Conservation (phyloP, 2,329 filamentous ascomycete genomes). For the Aspergillus ustus region DNA sequence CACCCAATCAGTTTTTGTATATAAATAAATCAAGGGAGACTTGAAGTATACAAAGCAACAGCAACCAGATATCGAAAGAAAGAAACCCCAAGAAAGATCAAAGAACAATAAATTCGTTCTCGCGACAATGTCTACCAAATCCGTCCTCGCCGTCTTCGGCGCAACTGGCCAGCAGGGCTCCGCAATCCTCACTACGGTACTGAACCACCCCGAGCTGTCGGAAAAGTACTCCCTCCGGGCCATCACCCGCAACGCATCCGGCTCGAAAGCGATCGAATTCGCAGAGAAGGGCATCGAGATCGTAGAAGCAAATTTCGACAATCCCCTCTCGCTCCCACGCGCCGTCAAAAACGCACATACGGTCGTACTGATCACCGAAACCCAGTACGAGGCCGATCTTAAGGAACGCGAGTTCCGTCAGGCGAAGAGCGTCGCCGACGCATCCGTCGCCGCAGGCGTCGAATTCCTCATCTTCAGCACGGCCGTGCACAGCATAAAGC, state of each 20-base stretch:
- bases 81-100: background rate
- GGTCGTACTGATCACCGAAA: conserved; percentile 37
- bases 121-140: conserved; percentile 20
- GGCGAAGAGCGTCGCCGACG: conserved; percentile 34
- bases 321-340: conserved; percentile 34
- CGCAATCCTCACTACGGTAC: conserved; percentile 55
- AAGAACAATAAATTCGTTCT: background rate
- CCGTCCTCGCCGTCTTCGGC: conserved; percentile 56
- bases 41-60: background rate
- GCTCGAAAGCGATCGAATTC: conserved; percentile 52
- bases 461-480: conserved; percentile 38
- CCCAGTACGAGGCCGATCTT: conserved; percentile 29
- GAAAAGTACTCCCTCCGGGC: conserved; percentile 58
- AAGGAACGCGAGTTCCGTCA: conserved; percentile 32
- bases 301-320: conserved; percentile 57
- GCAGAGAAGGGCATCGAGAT: conserved; percentile 55
- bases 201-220: conserved; percentile 50
- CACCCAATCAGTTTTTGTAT: background rate
- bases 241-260: conserved; percentile 57
- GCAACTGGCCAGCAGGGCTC: conserved; percentile 66
- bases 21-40: background rate
- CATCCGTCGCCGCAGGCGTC: conserved; percentile 31
- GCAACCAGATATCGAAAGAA: background rate
- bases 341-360: conserved; percentile 54
- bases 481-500: conserved; percentile 27